Evolutionary conservation across 2,329 filamentous ascomycete genomes (phyloP).

Genomic region (Ceratocystis papillata): DNA sequence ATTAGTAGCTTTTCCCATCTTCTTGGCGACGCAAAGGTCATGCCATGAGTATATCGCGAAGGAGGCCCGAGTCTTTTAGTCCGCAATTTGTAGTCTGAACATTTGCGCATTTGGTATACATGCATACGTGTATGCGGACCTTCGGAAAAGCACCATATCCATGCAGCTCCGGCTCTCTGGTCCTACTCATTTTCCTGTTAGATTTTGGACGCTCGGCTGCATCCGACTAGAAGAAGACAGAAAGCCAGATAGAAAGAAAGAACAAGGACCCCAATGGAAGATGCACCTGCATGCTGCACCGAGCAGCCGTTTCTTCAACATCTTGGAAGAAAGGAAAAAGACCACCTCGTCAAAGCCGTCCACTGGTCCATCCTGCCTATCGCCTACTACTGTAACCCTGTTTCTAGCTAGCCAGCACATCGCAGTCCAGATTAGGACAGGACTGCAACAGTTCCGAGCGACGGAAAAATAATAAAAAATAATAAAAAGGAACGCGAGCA

Average conservation of each 20-base stretch:
- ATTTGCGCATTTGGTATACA: not conserved
- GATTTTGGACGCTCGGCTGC: not conserved
- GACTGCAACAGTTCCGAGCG: too few relatives aligned
- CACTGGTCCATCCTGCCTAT: not conserved
- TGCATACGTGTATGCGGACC: not conserved
- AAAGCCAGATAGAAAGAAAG: not conserved
- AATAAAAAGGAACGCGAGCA: too few relatives aligned
- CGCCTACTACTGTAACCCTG: not conserved
- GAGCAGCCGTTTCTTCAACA: constrained; percentile 3
- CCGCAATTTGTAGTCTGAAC: too few relatives aligned
- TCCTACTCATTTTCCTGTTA: too few relatives aligned
- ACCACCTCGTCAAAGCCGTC: not conserved
- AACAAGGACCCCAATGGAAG: too few relatives aligned
- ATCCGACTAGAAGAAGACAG: not conserved
- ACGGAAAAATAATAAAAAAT: too few relatives aligned
- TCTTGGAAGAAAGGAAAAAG: not conserved
- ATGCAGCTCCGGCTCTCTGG: too few relatives aligned
- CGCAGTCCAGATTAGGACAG: not conserved
- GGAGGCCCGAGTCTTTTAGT: not conserved
- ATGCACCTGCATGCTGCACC: not conserved
- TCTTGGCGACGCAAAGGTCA: not conserved
- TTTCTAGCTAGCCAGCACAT: not conserved
- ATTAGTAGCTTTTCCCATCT: not conserved
- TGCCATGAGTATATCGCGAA: not conserved
- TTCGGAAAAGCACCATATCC: not conserved